Conservation (phyloP, 805 yeast species). For the Pichia occidentalis region DNA sequence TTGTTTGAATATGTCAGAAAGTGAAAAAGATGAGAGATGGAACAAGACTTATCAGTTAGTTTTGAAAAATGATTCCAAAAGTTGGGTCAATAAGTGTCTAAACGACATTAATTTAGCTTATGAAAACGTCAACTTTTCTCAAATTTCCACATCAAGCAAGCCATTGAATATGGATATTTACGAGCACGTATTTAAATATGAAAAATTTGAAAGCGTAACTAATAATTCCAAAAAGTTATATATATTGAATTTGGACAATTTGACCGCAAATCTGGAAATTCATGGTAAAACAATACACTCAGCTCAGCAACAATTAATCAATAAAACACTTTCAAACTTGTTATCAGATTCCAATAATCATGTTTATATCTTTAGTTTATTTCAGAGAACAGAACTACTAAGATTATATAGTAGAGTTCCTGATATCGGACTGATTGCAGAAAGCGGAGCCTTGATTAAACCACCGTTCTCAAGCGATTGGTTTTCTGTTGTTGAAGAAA, state of each 20-base stretch:
- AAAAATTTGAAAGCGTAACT: constrained; percentile 11
- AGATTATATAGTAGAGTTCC: constrained; percentile 61
- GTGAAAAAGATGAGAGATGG: constrained; percentile 63
- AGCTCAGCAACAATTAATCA: constrained; percentile 56
- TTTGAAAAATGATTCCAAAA: constrained; percentile 57
- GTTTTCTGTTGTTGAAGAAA: constrained; percentile 54
- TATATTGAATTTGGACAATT: constrained; percentile 46
- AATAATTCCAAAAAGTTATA: constrained; percentile 37
- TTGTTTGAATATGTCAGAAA: constrained; percentile 58
- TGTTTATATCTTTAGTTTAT: constrained; percentile 66
- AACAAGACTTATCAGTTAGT: constrained; percentile 51
- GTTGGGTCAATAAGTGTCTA: constrained; percentile 64
- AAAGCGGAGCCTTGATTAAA: constrained; percentile 78
- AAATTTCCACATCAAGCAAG: constrained; percentile 19
- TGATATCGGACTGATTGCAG: constrained; percentile 79
- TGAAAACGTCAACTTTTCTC: constrained; percentile 30
- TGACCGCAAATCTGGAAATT: constrained; percentile 29
- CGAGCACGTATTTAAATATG: constrained; percentile 29
- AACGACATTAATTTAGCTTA: constrained; percentile 44
- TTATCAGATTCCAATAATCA: constrained; percentile 50
- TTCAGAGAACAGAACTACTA: constrained; percentile 58
- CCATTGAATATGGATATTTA: constrained; percentile 31
- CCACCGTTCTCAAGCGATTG: constrained; percentile 46
- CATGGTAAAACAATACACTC: constrained; percentile 36
- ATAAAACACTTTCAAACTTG: constrained; percentile 53